Percentiles rank a stretch among this genome's conserved stretches.
phyloP scores from a whole-genome alignment of 768 basidiomycete species.

The Melanogaster broomeanus region DNA sequence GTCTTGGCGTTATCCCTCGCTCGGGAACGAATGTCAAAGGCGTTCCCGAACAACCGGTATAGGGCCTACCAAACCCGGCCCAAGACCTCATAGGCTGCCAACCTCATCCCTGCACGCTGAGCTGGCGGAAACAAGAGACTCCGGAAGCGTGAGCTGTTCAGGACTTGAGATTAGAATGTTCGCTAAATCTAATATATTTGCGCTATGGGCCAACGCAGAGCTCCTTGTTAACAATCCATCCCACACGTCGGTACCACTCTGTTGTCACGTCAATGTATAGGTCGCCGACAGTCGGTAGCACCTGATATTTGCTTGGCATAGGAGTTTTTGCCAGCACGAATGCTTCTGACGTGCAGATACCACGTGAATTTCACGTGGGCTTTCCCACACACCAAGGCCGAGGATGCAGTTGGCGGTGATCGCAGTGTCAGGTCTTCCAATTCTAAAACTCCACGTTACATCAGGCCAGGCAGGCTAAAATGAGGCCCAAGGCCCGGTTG shows the following conservation, averaged over 20 bases:
- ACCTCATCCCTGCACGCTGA: conserved; percentile 3
- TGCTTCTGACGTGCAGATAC: conserved; percentile 5
- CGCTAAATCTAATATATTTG: no score
- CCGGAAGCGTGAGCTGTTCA: conserved; percentile 1
- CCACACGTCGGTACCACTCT: no score
- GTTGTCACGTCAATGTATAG: no score
- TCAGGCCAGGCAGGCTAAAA: conserved; percentile 2
- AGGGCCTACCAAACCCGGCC: neutral
- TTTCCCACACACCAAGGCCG: conserved; percentile 13
- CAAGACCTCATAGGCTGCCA: neutral
- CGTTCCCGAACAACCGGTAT: neutral
- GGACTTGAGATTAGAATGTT: neutral
- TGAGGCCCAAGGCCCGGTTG: conserved; percentile 2
- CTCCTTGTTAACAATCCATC: no score
- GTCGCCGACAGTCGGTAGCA: no score
- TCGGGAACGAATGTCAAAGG: conserved; percentile 18
- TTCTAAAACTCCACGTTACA: conserved; percentile 9
- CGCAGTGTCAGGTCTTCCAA: conserved; percentile 18
- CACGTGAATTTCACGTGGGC: conserved; percentile 16
- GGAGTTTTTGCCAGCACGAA: no score
- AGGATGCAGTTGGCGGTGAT: no score
- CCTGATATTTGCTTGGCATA: no score
- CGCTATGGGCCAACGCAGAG: no score
- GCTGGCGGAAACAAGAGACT: conserved; percentile 10
- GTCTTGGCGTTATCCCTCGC: neutral